phyloP scores from a whole-genome alignment of 1,284 basidiomycete genomes.

The Leccinum glutinopallens region DNA sequence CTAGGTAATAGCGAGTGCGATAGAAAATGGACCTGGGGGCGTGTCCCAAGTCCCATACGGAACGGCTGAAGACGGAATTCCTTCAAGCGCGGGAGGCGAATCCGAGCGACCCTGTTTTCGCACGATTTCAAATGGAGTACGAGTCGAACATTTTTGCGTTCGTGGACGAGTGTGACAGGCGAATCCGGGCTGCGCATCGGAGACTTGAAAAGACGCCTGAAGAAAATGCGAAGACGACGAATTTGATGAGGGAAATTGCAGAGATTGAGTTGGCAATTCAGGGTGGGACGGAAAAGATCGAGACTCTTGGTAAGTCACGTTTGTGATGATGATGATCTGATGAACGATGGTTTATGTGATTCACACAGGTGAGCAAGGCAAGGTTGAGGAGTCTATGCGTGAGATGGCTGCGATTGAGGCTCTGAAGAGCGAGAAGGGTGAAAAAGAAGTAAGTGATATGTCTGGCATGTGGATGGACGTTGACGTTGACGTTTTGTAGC shows the following conservation, averaged over 20 bases:
- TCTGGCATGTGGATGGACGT: not conserved
- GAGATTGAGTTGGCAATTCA: conserved; percentile 99
- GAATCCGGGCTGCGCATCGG: conserved; percentile 92
- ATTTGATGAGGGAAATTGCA: conserved; percentile 98
- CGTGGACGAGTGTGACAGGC: conserved; percentile 97
- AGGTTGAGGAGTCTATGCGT: conserved; percentile 97
- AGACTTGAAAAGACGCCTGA: conserved; percentile 99
- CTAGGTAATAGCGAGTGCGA: conserved; percentile 15
- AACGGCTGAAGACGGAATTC: conserved; percentile 93
- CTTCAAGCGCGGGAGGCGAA: conserved; percentile 75
- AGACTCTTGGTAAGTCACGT: conserved; percentile 73
- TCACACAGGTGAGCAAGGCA: conserved; percentile 85
- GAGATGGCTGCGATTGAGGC: conserved; percentile 98
- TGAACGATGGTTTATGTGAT: conserved; percentile 12
- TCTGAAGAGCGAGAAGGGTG: conserved; percentile 92
- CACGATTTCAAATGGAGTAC: conserved; percentile 90
- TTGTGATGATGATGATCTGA: conserved; percentile 13
- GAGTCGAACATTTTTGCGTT: conserved; percentile 94
- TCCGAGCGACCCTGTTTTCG: conserved; percentile 78
- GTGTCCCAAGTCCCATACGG: conserved; percentile 96
- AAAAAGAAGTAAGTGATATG: conserved; percentile 79
- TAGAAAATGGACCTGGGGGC: conserved; percentile 99
- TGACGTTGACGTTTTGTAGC: conserved; percentile 45
- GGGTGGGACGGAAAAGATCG: conserved; percentile 98
- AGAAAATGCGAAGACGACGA: conserved; percentile 98